A percentile compares a stretch with the other conserved stretches of the same genome.
Evolutionary conservation across 371 early-diverging fungal genomes (phyloP).

Genomic region (Lichtheimia ornata): DNA sequence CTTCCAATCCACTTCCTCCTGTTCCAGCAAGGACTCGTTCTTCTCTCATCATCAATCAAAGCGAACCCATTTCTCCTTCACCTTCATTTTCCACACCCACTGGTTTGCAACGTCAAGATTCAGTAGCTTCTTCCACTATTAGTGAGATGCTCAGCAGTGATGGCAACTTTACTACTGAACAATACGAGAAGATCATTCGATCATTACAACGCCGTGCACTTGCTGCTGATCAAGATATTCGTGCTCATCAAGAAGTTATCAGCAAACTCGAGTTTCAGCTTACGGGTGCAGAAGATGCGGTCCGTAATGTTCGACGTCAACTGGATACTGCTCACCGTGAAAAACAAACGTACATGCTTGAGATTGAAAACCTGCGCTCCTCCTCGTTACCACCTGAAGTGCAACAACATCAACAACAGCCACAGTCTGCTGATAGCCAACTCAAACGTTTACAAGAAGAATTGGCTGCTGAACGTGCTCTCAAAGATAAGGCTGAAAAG

Average conservation of each 20-base stretch:
- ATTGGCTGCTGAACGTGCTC: constrained; percentile 30
- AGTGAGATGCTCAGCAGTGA: constrained; percentile 9
- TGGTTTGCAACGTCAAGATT: constrained; percentile 5
- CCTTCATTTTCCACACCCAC: constrained; percentile 10
- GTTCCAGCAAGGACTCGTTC: constrained; percentile 23
- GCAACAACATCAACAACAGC: constrained; percentile 28
- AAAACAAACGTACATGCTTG: constrained; percentile 36
- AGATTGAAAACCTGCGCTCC: constrained; percentile 38
- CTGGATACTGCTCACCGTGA: constrained; percentile 37
- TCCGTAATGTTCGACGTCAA: constrained; percentile 41
- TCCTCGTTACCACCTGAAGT: constrained; percentile 19
- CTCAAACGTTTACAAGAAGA: constrained; percentile 30
- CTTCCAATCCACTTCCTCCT: constrained; percentile 48
- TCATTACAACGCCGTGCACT: constrained; percentile 43
- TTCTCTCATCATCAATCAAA: too few species aligned
- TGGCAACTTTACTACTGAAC: constrained; percentile 31
- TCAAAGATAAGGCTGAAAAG: constrained; percentile 55
- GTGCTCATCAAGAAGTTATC: constrained; percentile 48
- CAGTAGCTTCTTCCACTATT: constrained; percentile 11
- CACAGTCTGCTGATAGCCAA: constrained; percentile 18
- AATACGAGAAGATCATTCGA: constrained; percentile 49
- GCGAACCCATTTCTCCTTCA: constrained; percentile 3
- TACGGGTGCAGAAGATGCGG: constrained; percentile 33
- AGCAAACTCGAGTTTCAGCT: constrained; percentile 41
- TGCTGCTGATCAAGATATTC: constrained; percentile 41